Evolutionary conservation across 306 rosid species (phyloP).

Genomic region (Vigna nakashimae): DNA sequence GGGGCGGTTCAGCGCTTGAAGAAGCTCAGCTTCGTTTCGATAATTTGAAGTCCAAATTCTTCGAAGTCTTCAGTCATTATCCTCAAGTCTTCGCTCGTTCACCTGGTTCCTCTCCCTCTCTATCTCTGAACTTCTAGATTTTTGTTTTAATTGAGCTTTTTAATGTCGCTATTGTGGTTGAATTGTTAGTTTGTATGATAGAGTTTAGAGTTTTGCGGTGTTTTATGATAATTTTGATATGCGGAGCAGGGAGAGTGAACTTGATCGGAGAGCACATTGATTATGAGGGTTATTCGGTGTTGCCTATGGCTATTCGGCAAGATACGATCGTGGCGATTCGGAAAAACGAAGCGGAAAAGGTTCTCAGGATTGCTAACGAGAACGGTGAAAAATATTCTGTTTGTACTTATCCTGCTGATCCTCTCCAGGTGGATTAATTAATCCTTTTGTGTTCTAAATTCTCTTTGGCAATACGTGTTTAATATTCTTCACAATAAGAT

Average conservation of each 20-base stretch:
- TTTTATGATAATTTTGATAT: not conserved
- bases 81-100: slow-evolving; percentile 90
- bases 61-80: slow-evolving; percentile 58
- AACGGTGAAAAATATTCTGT: slow-evolving; percentile 65
- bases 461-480: not conserved
- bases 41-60: slow-evolving; percentile 65
- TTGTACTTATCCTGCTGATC: slow-evolving; percentile 91
- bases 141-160: not conserved
- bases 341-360: slow-evolving; percentile 54
- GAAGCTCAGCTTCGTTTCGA: slow-evolving; percentile 85
- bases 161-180: not conserved
- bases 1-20: slow-evolving; percentile 74
- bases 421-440: slow-evolving; percentile 65
- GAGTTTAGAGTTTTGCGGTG: not conserved
- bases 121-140: not conserved
- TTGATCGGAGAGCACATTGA: slow-evolving; percentile 98
- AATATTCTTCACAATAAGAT: not conserved
- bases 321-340: slow-evolving; percentile 88
- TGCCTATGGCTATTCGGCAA: slow-evolving; percentile 98
- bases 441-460: not conserved
- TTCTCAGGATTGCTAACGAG: slow-evolving; percentile 79
- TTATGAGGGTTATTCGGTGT: slow-evolving; percentile 93
- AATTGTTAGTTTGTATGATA: not conserved
- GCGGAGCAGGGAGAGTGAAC: slow-evolving; percentile 89
- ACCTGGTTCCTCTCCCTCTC: slow-evolving; percentile 62